Evolutionary conservation across 1,139 yeast genomes (phyloP), one percentile per base, ranked within the genome.

Genomic region (Yamadazyma songkhlaensis): DNA sequence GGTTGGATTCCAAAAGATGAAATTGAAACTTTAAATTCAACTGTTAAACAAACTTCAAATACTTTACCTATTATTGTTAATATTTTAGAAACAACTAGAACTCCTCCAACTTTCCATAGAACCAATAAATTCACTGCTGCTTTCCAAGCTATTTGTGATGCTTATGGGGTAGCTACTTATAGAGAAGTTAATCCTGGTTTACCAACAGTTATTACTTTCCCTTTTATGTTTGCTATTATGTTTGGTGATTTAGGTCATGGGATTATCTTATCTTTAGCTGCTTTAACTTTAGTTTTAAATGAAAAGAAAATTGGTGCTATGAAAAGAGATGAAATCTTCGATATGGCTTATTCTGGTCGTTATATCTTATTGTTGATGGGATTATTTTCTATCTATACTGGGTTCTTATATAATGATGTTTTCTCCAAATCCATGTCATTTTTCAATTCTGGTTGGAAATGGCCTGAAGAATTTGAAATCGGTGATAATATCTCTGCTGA

Each of bases 201-300:
- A 46, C 84, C 94, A 22, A 84, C 94, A 2, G 73, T 82, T 39
- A 79, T 84, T 20, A 84, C 94, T 2, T 84, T 84, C 67, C 94
- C 94, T 27, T 84, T 84, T 54, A 81, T 84, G 88, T 84, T 84
- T 63, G 90, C 94, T 25, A 79, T 84, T 49, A 84, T 84, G 94
- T 84, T 84, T 67, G 94, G 94, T 71, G 94, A 84, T 63, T 60
- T 83, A 44, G 94, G 94, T 20, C 94, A 84, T 58, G 94, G 94
- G 3, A 70, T 84, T 45, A 71, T 84, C 41, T 63, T 84, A 52
- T 62, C 77, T 34, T 60, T 81, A 45, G 81, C 82, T 24, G 89
- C 87, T 1, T 57, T 69, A 29, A 55, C 67, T 14, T 62, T 84
- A 48, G 88, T 84, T 6, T 50, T 73, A 38, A 77, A 79, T 51